These are phyloP conservation scores for Termitomyces sp. DNA, from an alignment of 768 basidiomycete genomes.

Conservation along the genomic window DNA sequence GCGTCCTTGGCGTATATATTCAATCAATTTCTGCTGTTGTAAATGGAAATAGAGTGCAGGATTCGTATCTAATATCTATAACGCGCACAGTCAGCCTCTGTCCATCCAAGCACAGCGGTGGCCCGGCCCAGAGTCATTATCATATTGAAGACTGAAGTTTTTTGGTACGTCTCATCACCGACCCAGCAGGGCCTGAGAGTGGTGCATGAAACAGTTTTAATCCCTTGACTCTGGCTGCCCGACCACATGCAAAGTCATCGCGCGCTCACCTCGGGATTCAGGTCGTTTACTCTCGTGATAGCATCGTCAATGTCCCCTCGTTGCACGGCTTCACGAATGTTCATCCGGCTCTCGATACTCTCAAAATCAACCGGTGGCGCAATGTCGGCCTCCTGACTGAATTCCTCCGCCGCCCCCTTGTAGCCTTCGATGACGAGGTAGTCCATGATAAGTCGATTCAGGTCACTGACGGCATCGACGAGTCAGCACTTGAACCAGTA, in stretches of 20 bases:
- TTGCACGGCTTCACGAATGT: conserved; percentile 89
- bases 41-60: conserved; percentile 91
- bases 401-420: conserved; percentile 93
- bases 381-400: conserved; percentile 83
- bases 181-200: conserved; percentile 76
- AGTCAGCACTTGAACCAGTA: conserved; percentile 16
- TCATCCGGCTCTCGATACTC: conserved; percentile 90
- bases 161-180: conserved; percentile 81
- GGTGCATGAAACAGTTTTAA: conserved; percentile 96
- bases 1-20: conserved; percentile 80
- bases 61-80: conserved; percentile 93
- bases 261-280: conserved; percentile 92
- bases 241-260: conserved; percentile 11
- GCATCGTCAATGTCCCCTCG: conserved; percentile 94
- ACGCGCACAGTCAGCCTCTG: conserved; percentile 16
- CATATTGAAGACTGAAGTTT: conserved; percentile 99
- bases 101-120: conserved; percentile 6
- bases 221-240: conserved; percentile 44
- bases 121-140: conserved; percentile 30
- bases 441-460: conserved; percentile 93
- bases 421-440: conserved; percentile 98
- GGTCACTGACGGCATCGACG: conserved; percentile 53
- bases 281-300: conserved; percentile 90
- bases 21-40: conserved; percentile 94
- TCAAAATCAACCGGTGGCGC: conserved; percentile 79